A percentile compares a stretch with the other conserved stretches of the same genome.
These are phyloP conservation scores for Podospora australis DNA, from an alignment of 495 filamentous ascomycete species.

Conservation along the genomic window DNA sequence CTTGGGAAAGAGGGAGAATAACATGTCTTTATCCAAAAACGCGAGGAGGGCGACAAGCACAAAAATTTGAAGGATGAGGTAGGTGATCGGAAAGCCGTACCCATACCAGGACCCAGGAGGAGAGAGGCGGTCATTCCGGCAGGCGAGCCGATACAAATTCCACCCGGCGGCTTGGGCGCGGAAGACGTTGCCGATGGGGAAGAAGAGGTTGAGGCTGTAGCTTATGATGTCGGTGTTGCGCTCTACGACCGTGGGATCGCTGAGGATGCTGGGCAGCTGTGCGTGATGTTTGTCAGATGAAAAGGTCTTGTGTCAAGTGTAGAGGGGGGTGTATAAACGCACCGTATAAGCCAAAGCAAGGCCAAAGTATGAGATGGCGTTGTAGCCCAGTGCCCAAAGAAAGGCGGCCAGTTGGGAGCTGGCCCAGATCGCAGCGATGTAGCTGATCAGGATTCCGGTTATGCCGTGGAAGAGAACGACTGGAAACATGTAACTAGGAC, in stretches of 20 bases:
- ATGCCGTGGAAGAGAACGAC: constrained; percentile 68
- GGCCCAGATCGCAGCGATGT: constrained; percentile 59
- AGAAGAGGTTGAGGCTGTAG: constrained; percentile 54
- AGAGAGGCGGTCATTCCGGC: constrained; percentile 49
- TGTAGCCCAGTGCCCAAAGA: constrained; percentile 55
- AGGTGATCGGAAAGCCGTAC: constrained; percentile 70
- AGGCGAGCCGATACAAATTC: constrained; percentile 65
- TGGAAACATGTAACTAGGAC: constrained; percentile 64
- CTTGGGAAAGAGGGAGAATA: constrained; percentile 8
- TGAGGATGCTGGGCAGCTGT: constrained; percentile 64
- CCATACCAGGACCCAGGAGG: constrained; percentile 61
- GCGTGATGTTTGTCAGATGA: background rate
- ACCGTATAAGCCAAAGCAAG: constrained; percentile 11
- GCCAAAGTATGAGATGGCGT: constrained; percentile 36
- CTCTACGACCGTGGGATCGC: constrained; percentile 52
- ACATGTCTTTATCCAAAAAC: constrained; percentile 61
- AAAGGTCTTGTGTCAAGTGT: too few species aligned
- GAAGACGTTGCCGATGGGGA: constrained; percentile 61
- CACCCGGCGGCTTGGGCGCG: constrained; percentile 62
- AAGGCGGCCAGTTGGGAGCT: constrained; percentile 29
- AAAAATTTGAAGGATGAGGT: constrained; percentile 61
- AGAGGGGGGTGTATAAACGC: background rate
- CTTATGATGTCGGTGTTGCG: constrained; percentile 50
- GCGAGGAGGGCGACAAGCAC: constrained; percentile 57
- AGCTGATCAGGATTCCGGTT: constrained; percentile 57